These are phyloP conservation scores for Symbiodinium natans DNA, from an alignment of 73 alveolate genomes.

Conservation along the genomic window DNA sequence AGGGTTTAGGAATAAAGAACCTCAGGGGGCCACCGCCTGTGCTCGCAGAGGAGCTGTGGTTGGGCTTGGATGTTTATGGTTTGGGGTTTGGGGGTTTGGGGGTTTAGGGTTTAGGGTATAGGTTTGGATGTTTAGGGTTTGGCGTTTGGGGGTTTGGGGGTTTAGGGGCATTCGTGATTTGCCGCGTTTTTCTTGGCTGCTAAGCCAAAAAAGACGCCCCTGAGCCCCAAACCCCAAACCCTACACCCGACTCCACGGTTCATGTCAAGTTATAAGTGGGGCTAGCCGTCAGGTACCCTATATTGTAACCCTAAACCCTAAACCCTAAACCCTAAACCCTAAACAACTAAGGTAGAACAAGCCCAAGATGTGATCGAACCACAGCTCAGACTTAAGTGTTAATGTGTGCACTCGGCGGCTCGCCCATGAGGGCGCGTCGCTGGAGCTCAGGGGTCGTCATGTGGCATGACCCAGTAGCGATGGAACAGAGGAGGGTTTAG, in stretches of 20 bases:
- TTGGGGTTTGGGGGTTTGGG: not conserved
- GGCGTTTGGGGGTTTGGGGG: not conserved
- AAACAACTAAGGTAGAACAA: too few relatives aligned
- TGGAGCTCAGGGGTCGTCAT: not conserved
- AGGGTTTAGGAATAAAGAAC: too few relatives aligned
- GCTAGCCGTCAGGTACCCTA: too few relatives aligned
- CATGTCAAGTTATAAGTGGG: too few relatives aligned
- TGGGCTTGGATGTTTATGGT: too few relatives aligned
- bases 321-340: too few relatives aligned
- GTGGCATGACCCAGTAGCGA: not conserved
- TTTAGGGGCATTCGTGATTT: too few relatives aligned
- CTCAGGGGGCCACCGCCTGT: not conserved
- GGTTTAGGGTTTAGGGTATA: not conserved
- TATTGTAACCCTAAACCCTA: too few relatives aligned
- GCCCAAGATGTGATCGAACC: not conserved
- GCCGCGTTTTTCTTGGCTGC: too few relatives aligned
- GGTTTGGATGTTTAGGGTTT: not conserved
- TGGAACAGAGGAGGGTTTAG: not conserved
- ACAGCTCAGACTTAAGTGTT: not conserved
- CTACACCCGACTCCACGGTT: too few relatives aligned
- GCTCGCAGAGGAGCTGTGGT: not conserved
- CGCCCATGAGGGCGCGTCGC: not conserved
- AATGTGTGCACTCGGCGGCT: not conserved
- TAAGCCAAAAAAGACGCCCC: too few relatives aligned
- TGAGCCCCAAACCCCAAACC: too few relatives aligned